Percentiles rank a stretch among this genome's conserved stretches.
These are phyloP conservation scores for Hymenoscyphus fraxineus DNA, from an alignment of 2,329 filamentous ascomycete genomes.

Conservation along the genomic window DNA sequence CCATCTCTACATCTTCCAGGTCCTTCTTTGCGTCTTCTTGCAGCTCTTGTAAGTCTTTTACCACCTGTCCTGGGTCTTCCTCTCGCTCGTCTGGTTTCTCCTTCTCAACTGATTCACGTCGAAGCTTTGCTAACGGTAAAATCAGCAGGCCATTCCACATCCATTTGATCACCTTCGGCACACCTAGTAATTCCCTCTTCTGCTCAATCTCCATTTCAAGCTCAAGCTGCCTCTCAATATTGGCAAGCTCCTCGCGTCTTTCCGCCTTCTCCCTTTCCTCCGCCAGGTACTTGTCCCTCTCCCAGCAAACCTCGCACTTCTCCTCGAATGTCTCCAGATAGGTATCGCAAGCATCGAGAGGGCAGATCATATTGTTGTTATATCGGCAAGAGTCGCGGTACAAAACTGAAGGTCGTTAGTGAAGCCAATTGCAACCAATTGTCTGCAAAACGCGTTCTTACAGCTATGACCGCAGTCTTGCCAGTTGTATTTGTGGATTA, in stretches of 20 bases:
- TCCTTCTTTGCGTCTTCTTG: background rate
- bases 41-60: too few species aligned
- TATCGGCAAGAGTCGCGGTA: conserved; percentile 1
- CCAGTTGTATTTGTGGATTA: background rate
- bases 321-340: background rate
- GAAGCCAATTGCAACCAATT: background rate
- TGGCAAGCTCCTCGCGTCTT: background rate
- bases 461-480: background rate
- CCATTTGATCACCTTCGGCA: background rate
- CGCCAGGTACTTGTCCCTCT: background rate
- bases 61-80: too few species aligned
- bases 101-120: background rate
- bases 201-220: background rate
- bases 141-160: background rate
- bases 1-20: background rate
- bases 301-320: background rate
- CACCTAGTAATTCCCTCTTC: background rate
- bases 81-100: background rate
- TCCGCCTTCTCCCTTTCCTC: background rate
- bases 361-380: background rate
- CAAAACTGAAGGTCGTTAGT: background rate
- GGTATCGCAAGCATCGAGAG: background rate
- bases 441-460: background rate
- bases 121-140: background rate
- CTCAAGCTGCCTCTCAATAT: background rate